Percentiles rank a stretch among this genome's conserved stretches.
Conservation (phyloP, 1,284 basidiomycete genomes). For the Austroboletus novae-zelandiae region DNA sequence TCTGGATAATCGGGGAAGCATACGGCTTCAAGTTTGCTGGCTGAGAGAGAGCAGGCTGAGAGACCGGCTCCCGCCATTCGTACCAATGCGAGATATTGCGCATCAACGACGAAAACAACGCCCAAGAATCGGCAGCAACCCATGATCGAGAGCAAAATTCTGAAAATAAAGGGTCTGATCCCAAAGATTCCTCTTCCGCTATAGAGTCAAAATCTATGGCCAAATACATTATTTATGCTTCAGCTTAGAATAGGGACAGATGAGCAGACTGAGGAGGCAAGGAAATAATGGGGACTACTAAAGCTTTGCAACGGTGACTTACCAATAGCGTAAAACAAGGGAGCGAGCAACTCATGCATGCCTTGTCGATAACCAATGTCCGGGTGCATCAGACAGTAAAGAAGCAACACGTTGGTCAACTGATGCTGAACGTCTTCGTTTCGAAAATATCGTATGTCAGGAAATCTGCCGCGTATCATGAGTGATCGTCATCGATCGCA, state of each 20-base stretch:
- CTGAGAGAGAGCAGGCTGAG: slow-evolving; percentile 40
- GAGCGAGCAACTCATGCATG: slow-evolving; percentile 93
- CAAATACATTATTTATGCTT: slow-evolving; percentile 26
- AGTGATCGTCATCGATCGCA: slow-evolving; percentile 3
- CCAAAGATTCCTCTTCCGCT: slow-evolving; percentile 29
- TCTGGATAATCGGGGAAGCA: slow-evolving; percentile 77
- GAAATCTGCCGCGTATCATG: slow-evolving; percentile 56
- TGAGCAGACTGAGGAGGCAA: slow-evolving; percentile 14
- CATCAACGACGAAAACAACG: slow-evolving; percentile 80
- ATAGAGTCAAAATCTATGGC: slow-evolving; percentile 72
- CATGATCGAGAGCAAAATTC: slow-evolving; percentile 67
- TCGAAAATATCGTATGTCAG: slow-evolving; percentile 87
- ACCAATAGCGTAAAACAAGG: slow-evolving; percentile 71
- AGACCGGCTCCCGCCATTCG: slow-evolving; percentile 73
- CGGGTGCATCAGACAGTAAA: slow-evolving; percentile 75
- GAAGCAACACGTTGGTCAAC: slow-evolving; percentile 81
- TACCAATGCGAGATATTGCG: slow-evolving; percentile 76
- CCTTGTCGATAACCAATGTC: slow-evolving; percentile 90
- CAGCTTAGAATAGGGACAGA: slow-evolving; percentile 22
- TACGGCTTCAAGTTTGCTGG: slow-evolving; percentile 56
- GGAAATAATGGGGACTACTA: slow-evolving; percentile 5
- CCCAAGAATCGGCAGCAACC: slow-evolving; percentile 84
- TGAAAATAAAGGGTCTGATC: slow-evolving; percentile 38
- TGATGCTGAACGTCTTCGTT: slow-evolving; percentile 70
- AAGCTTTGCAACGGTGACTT: slow-evolving; percentile 13